These are phyloP conservation scores for Penicillium decumbens DNA, from an alignment of 2,329 filamentous ascomycete genomes.

Conservation along the genomic window DNA sequence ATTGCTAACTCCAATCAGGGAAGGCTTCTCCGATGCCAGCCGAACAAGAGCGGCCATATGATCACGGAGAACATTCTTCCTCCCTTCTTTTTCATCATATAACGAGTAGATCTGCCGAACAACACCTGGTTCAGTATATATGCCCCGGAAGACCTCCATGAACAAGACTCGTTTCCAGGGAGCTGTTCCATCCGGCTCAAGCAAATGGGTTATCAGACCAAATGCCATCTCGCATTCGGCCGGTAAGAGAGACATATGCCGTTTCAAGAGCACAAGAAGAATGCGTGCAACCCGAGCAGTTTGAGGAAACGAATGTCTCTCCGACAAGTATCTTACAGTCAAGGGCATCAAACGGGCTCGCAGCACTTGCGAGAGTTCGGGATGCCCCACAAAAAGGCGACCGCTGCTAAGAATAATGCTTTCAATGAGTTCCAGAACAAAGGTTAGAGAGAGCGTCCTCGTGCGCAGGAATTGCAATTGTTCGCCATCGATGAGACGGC, in stretches of 20 bases:
- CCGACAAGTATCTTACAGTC: slow-evolving; percentile 70
- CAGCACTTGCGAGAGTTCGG: slow-evolving; percentile 75
- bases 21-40: slow-evolving; percentile 83
- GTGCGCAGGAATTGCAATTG: slow-evolving; percentile 77
- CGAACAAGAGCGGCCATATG: slow-evolving; percentile 86
- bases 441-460: slow-evolving; percentile 70
- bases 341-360: slow-evolving; percentile 76
- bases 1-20: slow-evolving; percentile 79
- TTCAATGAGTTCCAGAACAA: slow-evolving; percentile 87
- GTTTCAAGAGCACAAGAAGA: slow-evolving; percentile 71
- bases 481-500: slow-evolving; percentile 78
- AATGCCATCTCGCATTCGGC: slow-evolving; percentile 79
- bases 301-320: slow-evolving; percentile 72
- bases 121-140: slow-evolving; percentile 76
- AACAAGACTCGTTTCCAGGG: slow-evolving; percentile 85
- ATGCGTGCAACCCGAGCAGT: slow-evolving; percentile 79
- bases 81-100: slow-evolving; percentile 69
- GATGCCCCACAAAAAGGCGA: slow-evolving; percentile 70
- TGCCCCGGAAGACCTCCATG: slow-evolving; percentile 82
- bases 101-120: slow-evolving; percentile 73
- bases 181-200: slow-evolving; percentile 74
- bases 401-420: slow-evolving; percentile 82
- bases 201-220: slow-evolving; percentile 72
- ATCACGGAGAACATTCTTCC: slow-evolving; percentile 72
- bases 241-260: slow-evolving; percentile 69